A percentile compares a stretch with the other conserved stretches of the same genome.
phyloP scores from a whole-genome alignment of 2,329 filamentous ascomycete species.

The Sporothrix mexicana region DNA sequence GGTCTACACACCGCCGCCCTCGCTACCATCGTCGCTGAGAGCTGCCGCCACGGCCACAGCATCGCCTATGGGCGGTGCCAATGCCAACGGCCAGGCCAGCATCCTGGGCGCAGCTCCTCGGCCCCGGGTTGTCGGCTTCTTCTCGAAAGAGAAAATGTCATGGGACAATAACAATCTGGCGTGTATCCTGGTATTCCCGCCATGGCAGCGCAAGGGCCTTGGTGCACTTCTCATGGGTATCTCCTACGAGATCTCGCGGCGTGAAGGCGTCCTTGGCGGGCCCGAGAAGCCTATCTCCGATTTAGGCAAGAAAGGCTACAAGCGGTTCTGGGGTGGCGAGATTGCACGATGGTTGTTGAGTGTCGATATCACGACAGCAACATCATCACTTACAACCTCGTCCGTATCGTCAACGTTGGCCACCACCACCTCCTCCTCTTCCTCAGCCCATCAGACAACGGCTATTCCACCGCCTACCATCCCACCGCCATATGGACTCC shows the following conservation, averaged over 20 bases:
- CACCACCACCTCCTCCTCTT: background rate
- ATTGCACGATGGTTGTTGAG: conserved; percentile 72
- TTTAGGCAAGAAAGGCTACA: conserved; percentile 81
- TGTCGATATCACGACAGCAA: conserved; percentile 42
- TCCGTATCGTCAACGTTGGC: background rate
- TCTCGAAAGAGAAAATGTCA: conserved; percentile 97
- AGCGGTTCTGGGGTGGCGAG: conserved; percentile 83
- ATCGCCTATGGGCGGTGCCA: conserved; percentile 31
- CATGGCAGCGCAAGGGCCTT: conserved; percentile 89
- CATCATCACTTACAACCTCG: background rate
- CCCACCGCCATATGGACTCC: background rate
- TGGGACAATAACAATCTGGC: conserved; percentile 99
- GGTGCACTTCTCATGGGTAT: conserved; percentile 90
- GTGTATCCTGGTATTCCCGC: conserved; percentile 94
- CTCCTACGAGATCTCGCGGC: conserved; percentile 87
- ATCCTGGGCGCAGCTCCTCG: conserved; percentile 32
- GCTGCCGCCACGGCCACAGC: conserved; percentile 27
- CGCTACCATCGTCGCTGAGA: conserved; percentile 31
- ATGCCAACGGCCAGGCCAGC: conserved; percentile 19
- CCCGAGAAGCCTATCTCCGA: conserved; percentile 94
- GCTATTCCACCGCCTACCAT: conserved; percentile 8
- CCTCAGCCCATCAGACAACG: background rate
- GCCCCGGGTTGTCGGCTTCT: conserved; percentile 80
- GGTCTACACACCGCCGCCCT: conserved; percentile 68
- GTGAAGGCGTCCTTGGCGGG: conserved; percentile 83